Evolutionary conservation across 2,329 filamentous ascomycete species (phyloP).

Genomic region (Sporothrix sp.): DNA sequence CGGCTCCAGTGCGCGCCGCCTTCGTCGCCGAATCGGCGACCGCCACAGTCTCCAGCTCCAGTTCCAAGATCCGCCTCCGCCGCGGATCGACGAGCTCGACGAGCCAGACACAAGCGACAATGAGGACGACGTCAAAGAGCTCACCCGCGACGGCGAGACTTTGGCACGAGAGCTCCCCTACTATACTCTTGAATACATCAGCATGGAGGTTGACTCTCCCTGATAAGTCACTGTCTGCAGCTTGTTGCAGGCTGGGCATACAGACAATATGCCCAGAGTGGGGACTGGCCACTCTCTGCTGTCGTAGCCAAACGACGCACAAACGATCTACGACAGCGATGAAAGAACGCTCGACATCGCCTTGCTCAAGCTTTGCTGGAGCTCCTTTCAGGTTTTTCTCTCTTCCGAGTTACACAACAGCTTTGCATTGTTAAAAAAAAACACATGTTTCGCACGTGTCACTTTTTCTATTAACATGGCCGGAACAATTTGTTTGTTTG

Average conservation of each 20-base stretch:
- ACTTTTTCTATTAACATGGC: too few relatives aligned
- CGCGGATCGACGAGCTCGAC: slow-evolving; percentile 44
- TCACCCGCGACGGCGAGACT: slow-evolving; percentile 28
- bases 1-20: slow-evolving; percentile 38
- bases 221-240: slow-evolving; percentile 5
- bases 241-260: neutral
- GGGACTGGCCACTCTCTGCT: too few relatives aligned
- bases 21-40: slow-evolving; percentile 36
- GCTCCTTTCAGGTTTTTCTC: too few relatives aligned
- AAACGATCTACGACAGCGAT: too few relatives aligned
- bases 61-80: slow-evolving; percentile 40
- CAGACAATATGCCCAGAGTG: too few relatives aligned
- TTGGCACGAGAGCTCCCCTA: slow-evolving; percentile 42
- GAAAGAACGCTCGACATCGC: too few relatives aligned
- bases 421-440: too few relatives aligned
- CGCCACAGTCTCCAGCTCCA: slow-evolving; percentile 38
- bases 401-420: too few relatives aligned
- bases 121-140: slow-evolving; percentile 20
- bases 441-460: too few relatives aligned
- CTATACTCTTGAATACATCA: slow-evolving; percentile 40
- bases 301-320: too few relatives aligned
- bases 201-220: slow-evolving; percentile 41
- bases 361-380: too few relatives aligned
- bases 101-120: slow-evolving; percentile 39
- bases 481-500: too few relatives aligned